Conservation (phyloP, 2,329 filamentous ascomycete species). For the Botrytis pseudocinerea region DNA sequence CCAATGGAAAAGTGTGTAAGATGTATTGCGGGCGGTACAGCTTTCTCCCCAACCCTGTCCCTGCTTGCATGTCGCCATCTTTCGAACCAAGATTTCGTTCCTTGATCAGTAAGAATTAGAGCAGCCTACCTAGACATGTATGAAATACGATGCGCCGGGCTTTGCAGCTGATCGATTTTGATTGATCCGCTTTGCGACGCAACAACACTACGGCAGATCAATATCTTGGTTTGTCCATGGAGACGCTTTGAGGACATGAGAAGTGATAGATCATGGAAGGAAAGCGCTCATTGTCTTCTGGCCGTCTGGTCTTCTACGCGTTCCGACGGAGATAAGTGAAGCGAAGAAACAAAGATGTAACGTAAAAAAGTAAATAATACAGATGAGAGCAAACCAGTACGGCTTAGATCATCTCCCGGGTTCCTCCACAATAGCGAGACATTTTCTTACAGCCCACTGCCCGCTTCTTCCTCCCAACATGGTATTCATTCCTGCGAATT, state of each 20-base stretch:
- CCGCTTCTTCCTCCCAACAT: slow-evolving; percentile 13
- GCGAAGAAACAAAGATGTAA: neutral
- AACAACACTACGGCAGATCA: neutral
- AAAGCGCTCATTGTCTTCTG: slow-evolving; percentile 18
- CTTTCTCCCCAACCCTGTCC: slow-evolving; percentile 2
- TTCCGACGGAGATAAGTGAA: neutral
- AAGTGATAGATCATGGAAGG: slow-evolving; percentile 18
- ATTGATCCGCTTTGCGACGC: neutral
- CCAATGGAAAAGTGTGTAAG: neutral
- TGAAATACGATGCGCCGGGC: neutral
- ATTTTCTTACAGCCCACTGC: slow-evolving; percentile 1
- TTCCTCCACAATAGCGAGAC: slow-evolving; percentile 1
- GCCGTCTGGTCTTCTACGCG: neutral
- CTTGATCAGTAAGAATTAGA: neutral
- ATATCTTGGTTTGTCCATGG: neutral
- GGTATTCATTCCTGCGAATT: slow-evolving; percentile 7
- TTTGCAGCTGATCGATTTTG: slow-evolving; percentile 10
- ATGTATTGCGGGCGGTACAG: neutral
- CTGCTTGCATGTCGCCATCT: slow-evolving; percentile 15
- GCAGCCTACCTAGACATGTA: neutral
- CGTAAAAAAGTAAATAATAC: neutral
- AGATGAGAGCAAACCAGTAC: neutral
- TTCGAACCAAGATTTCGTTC: slow-evolving; percentile 12
- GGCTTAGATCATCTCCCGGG: neutral
- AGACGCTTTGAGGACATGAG: slow-evolving; percentile 25